Conservation (phyloP, 2,329 filamentous ascomycete species). For the Talaromyces piceae region DNA sequence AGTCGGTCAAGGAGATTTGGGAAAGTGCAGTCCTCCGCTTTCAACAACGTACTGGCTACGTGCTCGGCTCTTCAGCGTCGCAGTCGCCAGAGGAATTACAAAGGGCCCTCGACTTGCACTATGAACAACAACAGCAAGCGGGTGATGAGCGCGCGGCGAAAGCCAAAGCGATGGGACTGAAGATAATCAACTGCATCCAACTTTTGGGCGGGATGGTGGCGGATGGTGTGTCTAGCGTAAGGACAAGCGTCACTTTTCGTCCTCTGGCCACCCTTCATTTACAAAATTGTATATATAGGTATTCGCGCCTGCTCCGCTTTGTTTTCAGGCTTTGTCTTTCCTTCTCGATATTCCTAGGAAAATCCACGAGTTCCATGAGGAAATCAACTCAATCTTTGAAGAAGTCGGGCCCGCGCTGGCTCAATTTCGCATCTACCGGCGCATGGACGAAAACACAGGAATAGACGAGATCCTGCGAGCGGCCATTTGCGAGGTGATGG, state of each 20-base stretch:
- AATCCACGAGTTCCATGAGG: neutral
- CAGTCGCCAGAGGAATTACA: neutral
- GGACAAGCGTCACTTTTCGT: neutral
- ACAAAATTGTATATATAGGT: neutral
- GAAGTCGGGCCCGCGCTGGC: neutral
- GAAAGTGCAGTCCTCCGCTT: neutral
- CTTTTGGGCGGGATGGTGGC: neutral
- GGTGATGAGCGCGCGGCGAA: neutral
- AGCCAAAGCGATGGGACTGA: conserved; percentile 1
- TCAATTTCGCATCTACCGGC: neutral
- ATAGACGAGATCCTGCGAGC: neutral
- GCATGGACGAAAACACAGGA: neutral
- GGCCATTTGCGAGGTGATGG: neutral
- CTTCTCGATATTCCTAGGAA: neutral
- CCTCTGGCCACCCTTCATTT: neutral
- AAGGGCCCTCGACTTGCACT: neutral
- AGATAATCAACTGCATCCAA: neutral
- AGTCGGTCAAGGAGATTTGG: neutral
- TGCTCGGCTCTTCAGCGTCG: neutral
- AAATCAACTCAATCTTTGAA: neutral
- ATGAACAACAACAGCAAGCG: neutral
- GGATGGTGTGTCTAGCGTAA: neutral
- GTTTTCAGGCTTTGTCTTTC: neutral
- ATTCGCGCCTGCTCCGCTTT: neutral
- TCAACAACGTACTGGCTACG: neutral